Evolutionary conservation across 2,329 filamentous ascomycete genomes (phyloP), one percentile per base, ranked within the genome.

Genomic region (Venturia nashicola): DNA sequence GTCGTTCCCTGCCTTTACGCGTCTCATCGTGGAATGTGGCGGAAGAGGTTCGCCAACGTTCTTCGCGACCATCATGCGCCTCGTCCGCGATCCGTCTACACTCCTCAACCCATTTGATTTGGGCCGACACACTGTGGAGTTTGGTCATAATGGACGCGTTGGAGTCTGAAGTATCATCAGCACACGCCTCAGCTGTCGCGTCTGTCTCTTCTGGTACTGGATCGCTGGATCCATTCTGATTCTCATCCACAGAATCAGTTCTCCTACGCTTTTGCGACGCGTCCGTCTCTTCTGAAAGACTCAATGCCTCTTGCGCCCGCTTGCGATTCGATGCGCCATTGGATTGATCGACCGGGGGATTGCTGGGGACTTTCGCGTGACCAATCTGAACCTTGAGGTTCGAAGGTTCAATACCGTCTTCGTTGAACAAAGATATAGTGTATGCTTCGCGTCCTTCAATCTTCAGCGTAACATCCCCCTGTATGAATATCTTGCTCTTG

Each of bases 21-120:
- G 68, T 69, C 65, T 72, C 69, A 65, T 76, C 73, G 64, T 76
- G 75, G 66, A 77, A 77, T 11, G 70, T 71, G 1, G 75, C 75
- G 42, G 72, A 75, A 23, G 72, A 72, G 1, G 72, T 72, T n/a
- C 75, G 71, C 75, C 74, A 77, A 54, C 70, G 75, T 61, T 76
- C 75, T 65, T 76, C 74, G 32, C 72, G 68, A 46, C 71, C 68
- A 63, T 75, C 70, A 63, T 73, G 71, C 34, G 71, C 69, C 39
- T 74, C 70, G 8, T 70, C 69, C 27, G 71, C 71, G 3, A 73
- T 68, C 44, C 73, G 70, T n/a, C 74, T 67, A 67, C 74, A 76
- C 23, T 75, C 70, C 59, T 77, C 75, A 4, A 75, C 68, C 74
- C 73, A 75, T 7, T 70, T 71, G 20, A 76, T 69, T 59, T 75